Percentiles rank a stretch among this genome's conserved stretches.
Conservation (phyloP, 495 filamentous ascomycete genomes). For the Hyaloscypha variabilis region DNA sequence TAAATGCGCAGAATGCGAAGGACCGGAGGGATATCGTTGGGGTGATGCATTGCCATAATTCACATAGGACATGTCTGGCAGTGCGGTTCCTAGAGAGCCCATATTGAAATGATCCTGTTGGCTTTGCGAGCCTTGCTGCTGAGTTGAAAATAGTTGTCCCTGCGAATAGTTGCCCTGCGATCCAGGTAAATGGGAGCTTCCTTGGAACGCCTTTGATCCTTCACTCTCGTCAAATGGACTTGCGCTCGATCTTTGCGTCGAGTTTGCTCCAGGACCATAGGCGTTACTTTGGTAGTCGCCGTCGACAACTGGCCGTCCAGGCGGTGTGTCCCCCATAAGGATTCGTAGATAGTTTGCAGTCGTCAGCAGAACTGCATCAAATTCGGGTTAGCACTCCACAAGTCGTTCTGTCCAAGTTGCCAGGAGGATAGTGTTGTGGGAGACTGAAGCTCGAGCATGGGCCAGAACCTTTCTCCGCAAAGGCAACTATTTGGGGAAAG, state of each 20-base stretch:
- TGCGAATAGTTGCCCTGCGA: constrained; percentile 8
- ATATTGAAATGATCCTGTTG: constrained; percentile 29
- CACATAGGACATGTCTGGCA: constrained; percentile 29
- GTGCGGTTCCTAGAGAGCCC: constrained; percentile 17
- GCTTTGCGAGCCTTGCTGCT: constrained; percentile 8
- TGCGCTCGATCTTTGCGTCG: background rate
- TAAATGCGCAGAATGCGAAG: constrained; percentile 42
- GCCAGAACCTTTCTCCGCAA: background rate
- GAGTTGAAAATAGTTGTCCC: constrained; percentile 12
- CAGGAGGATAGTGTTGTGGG: background rate
- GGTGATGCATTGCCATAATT: constrained; percentile 28
- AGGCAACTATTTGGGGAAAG: background rate
- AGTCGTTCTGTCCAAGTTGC: background rate
- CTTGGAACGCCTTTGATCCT: constrained; percentile 8
- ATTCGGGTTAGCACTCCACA: constrained; percentile 15
- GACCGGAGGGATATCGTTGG: constrained; percentile 42
- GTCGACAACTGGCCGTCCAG: background rate
- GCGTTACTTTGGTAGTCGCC: constrained; percentile 11
- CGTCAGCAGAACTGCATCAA: constrained; percentile 18
- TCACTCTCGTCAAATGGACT: constrained; percentile 4
- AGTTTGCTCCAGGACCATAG: constrained; percentile 10
- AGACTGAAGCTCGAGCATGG: background rate
- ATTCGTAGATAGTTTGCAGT: constrained; percentile 16
- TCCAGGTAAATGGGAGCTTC: background rate
- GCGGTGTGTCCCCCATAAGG: constrained; percentile 26